Evolutionary conservation across 371 early-diverging fungal genomes (phyloP).

Genomic region (Apophysomyces variabilis): DNA sequence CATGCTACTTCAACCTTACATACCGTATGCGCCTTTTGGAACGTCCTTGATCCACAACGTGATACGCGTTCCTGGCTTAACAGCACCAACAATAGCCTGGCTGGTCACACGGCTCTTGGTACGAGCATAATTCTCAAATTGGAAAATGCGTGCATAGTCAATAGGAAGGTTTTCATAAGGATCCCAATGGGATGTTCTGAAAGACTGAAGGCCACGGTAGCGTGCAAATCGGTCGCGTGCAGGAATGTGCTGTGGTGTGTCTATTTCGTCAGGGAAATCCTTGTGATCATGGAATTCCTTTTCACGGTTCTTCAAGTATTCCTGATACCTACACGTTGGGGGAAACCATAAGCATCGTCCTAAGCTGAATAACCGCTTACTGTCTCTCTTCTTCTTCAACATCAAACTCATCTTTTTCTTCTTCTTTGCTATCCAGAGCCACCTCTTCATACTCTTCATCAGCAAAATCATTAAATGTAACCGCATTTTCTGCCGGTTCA

Average conservation of each 20-base stretch:
- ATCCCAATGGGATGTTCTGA: conserved; percentile 96
- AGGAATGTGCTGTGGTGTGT: conserved; percentile 85
- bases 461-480: conserved; percentile 20
- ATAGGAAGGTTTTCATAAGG: conserved; percentile 96
- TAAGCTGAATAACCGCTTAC: conserved; percentile 20
- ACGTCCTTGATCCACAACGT: conserved; percentile 75
- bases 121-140: conserved; percentile 85
- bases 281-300: conserved; percentile 71
- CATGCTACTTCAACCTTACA: conserved; percentile 8
- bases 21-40: conserved; percentile 65
- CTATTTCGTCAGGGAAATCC: conserved; percentile 97
- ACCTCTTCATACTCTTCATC: conserved; percentile 83
- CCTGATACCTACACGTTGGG: conserved; percentile 51
- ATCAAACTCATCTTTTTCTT: conserved; percentile 48
- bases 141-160: conserved; percentile 95
- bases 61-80: conserved; percentile 67
- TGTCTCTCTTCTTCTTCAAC: conserved; percentile 54
- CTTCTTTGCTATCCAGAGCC: conserved; percentile 59
- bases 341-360: too few species aligned
- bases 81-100: conserved; percentile 59
- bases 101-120: conserved; percentile 76
- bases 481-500: conserved; percentile 34
- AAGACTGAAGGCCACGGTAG: conserved; percentile 93
- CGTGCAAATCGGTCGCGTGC: conserved; percentile 88
- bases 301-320: conserved; percentile 73